Percentiles rank a stretch among this genome's conserved stretches.
Evolutionary conservation across 768 basidiomycete genomes (phyloP).

Genomic region (Lanmaoa pseudosensibilis): DNA sequence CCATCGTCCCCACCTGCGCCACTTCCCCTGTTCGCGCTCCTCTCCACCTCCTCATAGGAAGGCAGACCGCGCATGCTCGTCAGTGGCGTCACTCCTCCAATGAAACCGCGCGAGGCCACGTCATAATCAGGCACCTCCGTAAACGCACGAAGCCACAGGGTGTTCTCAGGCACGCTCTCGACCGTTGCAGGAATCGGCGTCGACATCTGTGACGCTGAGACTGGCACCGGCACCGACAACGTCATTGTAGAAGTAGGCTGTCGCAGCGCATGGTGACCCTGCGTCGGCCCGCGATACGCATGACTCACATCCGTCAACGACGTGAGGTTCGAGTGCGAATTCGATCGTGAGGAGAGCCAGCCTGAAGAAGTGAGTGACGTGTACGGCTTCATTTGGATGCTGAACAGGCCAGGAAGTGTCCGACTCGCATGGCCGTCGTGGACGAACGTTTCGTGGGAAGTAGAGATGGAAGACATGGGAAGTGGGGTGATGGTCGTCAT

Average conservation of each 20-base stretch:
- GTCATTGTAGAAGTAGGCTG: not conserved
- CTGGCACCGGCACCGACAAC: not conserved
- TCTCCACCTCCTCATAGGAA: constrained; percentile 75
- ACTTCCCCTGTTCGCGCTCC: not conserved
- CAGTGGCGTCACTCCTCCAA: constrained; percentile 88
- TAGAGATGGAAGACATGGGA: constrained; percentile 9
- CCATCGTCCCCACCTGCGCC: not conserved
- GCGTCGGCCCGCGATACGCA: constrained; percentile 2
- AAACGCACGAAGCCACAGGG: constrained; percentile 59
- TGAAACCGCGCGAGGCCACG: constrained; percentile 80
- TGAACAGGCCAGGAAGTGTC: constrained; percentile 51
- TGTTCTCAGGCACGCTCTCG: constrained; percentile 30
- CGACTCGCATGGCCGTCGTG: constrained; percentile 54
- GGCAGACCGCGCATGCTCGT: constrained; percentile 76
- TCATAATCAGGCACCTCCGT: constrained; percentile 86
- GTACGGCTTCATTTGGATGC: constrained; percentile 63
- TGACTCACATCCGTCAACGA: constrained; percentile 1
- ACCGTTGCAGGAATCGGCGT: constrained; percentile 3
- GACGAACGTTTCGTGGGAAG: constrained; percentile 48
- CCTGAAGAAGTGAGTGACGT: constrained; percentile 44
- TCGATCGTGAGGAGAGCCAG: constrained; percentile 41
- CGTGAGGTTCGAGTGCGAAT: constrained; percentile 31
- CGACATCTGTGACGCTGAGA: not conserved
- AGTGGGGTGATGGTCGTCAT: constrained; percentile 4
- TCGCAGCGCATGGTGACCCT: not conserved